Evolutionary conservation across 2,329 filamentous ascomycete genomes (phyloP).

Genomic region (Lojkania enalia): DNA sequence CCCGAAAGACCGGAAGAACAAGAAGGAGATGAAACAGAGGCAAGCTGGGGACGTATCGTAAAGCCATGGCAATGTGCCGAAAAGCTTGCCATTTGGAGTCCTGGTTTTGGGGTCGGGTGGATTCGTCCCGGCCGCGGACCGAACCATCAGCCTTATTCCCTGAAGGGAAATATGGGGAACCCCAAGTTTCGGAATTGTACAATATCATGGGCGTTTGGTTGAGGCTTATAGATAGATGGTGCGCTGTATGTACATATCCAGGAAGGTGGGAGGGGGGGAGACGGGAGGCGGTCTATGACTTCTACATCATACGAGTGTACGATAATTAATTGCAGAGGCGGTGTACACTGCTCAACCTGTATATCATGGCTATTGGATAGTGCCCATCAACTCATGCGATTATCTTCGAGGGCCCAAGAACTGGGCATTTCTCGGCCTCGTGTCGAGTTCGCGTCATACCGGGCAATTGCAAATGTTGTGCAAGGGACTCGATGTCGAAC

Average conservation of each 20-base stretch:
- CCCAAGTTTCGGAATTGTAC: not conserved
- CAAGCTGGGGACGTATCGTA: conserved; percentile 30
- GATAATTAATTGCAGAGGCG: too few relatives aligned
- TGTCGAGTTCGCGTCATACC: not conserved
- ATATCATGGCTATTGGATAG: too few relatives aligned
- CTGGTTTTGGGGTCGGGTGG: not conserved
- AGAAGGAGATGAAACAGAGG: conserved; percentile 32
- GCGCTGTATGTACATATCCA: too few relatives aligned
- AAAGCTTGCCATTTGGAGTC: not conserved
- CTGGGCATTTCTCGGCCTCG: not conserved
- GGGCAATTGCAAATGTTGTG: not conserved
- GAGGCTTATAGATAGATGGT: too few relatives aligned
- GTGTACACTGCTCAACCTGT: too few relatives aligned
- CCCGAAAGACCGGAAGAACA: conserved; percentile 37
- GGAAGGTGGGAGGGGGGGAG: too few relatives aligned
- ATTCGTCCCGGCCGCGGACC: conserved; percentile 29
- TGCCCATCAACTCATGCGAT: too few relatives aligned
- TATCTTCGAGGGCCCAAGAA: too few relatives aligned
- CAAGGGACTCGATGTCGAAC: not conserved
- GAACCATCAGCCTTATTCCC: conserved; percentile 6
- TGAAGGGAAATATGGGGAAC: not conserved
- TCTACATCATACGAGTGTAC: too few relatives aligned
- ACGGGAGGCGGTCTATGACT: too few relatives aligned
- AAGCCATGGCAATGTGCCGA: not conserved
- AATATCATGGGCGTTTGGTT: too few relatives aligned